phyloP scores from a whole-genome alignment of 306 rosid genomes.

The Castanopsis chinensis region DNA sequence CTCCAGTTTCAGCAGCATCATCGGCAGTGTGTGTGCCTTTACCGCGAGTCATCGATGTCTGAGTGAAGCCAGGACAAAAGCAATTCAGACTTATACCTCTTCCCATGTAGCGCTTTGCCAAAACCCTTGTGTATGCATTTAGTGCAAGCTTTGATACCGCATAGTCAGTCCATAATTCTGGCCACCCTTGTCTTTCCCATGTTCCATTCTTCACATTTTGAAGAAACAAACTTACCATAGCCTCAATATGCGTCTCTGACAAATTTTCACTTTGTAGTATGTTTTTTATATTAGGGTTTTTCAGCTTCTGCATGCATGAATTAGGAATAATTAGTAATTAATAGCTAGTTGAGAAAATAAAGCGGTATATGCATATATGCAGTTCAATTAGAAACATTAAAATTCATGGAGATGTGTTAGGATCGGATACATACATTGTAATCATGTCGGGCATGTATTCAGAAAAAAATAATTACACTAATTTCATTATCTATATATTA shows the following conservation, averaged over 20 bases:
- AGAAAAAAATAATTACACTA: too few relatives aligned
- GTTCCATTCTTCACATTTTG: slow-evolving; percentile 52
- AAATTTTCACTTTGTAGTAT: slow-evolving; percentile 33
- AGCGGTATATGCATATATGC: too few relatives aligned
- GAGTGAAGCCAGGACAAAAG: slow-evolving; percentile 89
- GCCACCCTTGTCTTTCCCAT: slow-evolving; percentile 85
- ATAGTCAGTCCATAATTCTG: slow-evolving; percentile 84
- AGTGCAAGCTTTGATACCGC: slow-evolving; percentile 80
- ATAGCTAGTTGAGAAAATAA: neutral
- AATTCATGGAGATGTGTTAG: too few relatives aligned
- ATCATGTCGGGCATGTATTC: too few relatives aligned
- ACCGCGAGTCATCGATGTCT: slow-evolving; percentile 77
- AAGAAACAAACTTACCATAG: slow-evolving; percentile 42
- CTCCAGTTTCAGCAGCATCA: slow-evolving; percentile 46
- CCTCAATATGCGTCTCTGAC: slow-evolving; percentile 48
- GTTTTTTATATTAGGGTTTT: slow-evolving; percentile 38
- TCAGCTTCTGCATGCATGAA: slow-evolving; percentile 47
- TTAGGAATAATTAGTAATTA: neutral
- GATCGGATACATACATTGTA: too few relatives aligned
- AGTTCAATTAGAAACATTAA: too few relatives aligned
- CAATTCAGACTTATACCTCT: slow-evolving; percentile 53
- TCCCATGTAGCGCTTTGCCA: slow-evolving; percentile 47
- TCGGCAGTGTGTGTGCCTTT: slow-evolving; percentile 67
- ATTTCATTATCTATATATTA: too few relatives aligned
- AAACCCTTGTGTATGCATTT: slow-evolving; percentile 61